Conservation (phyloP, 768 basidiomycete species). For the Trametes cinnabarina region DNA sequence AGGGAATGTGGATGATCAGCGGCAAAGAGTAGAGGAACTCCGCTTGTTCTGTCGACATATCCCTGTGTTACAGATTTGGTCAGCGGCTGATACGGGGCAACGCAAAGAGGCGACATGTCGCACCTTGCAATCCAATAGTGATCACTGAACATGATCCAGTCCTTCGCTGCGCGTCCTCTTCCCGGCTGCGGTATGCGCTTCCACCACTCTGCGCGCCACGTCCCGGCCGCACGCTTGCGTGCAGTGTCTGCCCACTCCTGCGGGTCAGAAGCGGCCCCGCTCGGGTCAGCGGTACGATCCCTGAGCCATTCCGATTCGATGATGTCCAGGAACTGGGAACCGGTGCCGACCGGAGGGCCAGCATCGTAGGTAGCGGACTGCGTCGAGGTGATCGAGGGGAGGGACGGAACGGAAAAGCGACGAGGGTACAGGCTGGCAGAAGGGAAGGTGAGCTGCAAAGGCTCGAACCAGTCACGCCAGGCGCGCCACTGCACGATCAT, state of each 20-base stretch:
- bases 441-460: conserved; percentile 21
- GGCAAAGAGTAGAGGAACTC: conserved; percentile 77
- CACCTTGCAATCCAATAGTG: conserved; percentile 76
- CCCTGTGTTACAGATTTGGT: conserved; percentile 28
- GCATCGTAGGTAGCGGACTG: conserved; percentile 8
- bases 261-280: conserved; percentile 31
- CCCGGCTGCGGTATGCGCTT: conserved; percentile 26
- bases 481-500: conserved; percentile 83
- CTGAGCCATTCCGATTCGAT: conserved; percentile 45
- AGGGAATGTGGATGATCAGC: conserved; percentile 69
- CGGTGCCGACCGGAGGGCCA: conserved; percentile 22
- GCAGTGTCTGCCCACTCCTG: conserved; percentile 41
- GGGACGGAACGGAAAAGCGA: neutral
- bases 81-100: conserved; percentile 5
- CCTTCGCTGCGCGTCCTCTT: conserved; percentile 34
- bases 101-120: conserved; percentile 19
- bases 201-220: conserved; percentile 34
- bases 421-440: conserved; percentile 3
- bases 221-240: conserved; percentile 26
- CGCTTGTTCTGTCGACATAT: conserved; percentile 60
- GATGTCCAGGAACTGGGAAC: conserved; percentile 51
- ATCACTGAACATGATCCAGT: conserved; percentile 71
- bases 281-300: conserved; percentile 29
- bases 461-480: conserved; percentile 79
- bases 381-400: neutral